Percentiles rank a stretch among this genome's conserved stretches.
phyloP scores from a whole-genome alignment of 192 early-diverging fungal genomes.

The Podila epicladia region DNA sequence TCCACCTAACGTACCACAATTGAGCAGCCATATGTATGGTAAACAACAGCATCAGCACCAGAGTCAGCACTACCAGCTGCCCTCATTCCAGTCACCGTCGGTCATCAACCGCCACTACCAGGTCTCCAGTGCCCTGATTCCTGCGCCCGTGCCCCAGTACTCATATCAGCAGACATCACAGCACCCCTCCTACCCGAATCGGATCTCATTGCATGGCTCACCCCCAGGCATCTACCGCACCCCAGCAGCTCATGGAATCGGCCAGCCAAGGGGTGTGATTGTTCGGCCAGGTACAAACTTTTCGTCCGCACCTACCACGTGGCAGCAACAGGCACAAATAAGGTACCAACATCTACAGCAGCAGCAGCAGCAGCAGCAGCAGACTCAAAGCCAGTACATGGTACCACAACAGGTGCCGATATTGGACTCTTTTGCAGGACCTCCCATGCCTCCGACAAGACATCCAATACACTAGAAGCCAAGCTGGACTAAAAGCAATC shows the following conservation, averaged over 20 bases:
- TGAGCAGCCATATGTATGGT: not conserved
- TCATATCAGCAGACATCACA: not conserved
- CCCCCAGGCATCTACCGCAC: not conserved
- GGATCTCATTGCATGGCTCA: not conserved
- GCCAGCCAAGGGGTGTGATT: not conserved
- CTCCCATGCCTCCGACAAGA: too few species aligned
- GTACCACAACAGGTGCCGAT: not conserved
- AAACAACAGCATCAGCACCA: too few species aligned
- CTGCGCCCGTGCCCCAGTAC: not conserved
- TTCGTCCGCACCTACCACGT: constrained; percentile 10
- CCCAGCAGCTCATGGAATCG: not conserved
- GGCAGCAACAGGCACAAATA: constrained; percentile 24
- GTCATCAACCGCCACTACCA: not conserved
- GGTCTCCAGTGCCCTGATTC: not conserved
- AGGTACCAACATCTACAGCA: constrained; percentile 16
- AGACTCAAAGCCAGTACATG: constrained; percentile 4
- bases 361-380: constrained; percentile 6
- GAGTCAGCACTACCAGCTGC: not conserved
- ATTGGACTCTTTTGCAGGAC: not conserved
- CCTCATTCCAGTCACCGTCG: not conserved
- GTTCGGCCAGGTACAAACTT: not conserved
- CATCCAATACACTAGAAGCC: too few species aligned
- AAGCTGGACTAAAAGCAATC: too few species aligned
- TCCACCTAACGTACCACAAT: not conserved
- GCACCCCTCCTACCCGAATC: not conserved